phyloP scores from a whole-genome alignment of 116 monocot species.

The Cymodocea nodosa region DNA sequence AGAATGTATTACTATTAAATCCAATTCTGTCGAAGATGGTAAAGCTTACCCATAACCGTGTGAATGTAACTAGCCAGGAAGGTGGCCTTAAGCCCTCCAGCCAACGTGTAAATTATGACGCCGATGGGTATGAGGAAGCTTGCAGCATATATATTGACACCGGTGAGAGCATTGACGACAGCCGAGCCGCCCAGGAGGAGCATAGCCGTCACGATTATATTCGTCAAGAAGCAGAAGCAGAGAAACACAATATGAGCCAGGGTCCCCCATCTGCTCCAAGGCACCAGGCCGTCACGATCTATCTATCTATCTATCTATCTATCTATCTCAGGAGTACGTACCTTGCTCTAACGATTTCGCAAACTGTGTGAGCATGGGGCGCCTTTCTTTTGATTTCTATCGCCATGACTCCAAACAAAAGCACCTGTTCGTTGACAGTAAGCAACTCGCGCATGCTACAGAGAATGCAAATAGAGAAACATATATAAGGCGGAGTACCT shows the following conservation, averaged over 20 bases:
- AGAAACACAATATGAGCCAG: slow-evolving; percentile 81
- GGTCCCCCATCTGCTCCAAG: slow-evolving; percentile 69
- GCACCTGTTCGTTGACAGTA: slow-evolving; percentile 31
- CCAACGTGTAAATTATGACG: slow-evolving; percentile 79
- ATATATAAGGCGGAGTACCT: slow-evolving; percentile 23
- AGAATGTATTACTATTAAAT: too few relatives aligned
- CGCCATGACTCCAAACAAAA: slow-evolving; percentile 95
- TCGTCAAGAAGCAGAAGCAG: slow-evolving; percentile 91
- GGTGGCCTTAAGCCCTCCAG: slow-evolving; percentile 93
- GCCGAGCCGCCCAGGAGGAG: slow-evolving; percentile 94
- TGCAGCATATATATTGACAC: slow-evolving; percentile 77
- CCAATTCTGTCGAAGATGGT: too few relatives aligned
- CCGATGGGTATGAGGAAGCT: slow-evolving; percentile 95
- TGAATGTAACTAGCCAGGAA: slow-evolving; percentile 97
- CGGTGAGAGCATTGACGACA: slow-evolving; percentile 88
- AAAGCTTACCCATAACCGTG: slow-evolving; percentile 85
- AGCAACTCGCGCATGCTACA: too few relatives aligned
- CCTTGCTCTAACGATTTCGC: slow-evolving; percentile 91
- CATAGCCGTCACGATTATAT: slow-evolving; percentile 96
- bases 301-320: too few relatives aligned
- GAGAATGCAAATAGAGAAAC: background rate
- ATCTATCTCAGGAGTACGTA: too few relatives aligned
- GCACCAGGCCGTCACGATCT: too few relatives aligned
- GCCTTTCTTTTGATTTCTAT: slow-evolving; percentile 98
- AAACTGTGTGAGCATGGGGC: slow-evolving; percentile 85